Evolutionary conservation across 129 eudicot genomes (phyloP).

Genomic region (Sambucus nigra): DNA sequence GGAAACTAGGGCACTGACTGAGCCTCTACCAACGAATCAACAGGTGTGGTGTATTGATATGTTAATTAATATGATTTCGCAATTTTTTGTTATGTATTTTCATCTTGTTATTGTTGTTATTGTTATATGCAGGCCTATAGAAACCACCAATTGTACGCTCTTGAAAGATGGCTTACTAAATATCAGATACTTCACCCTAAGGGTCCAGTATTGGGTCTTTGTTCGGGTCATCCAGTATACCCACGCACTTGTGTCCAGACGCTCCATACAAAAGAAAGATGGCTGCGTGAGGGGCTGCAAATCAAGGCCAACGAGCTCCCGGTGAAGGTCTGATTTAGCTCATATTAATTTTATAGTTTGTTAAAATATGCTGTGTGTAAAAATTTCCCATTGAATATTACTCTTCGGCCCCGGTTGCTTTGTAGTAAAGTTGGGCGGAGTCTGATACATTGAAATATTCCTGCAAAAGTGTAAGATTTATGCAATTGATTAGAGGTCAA

Average conservation of each 20-base stretch:
- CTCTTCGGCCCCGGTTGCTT: no score
- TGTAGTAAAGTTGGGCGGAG: no score
- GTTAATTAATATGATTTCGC: no score
- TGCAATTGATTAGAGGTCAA: no score
- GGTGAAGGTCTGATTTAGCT: conserved; percentile 43
- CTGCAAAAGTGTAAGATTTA: no score
- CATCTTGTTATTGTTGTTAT: background rate
- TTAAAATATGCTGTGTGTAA: no score
- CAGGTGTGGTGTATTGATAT: conserved; percentile 46
- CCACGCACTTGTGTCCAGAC: conserved; percentile 85
- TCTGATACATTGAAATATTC: no score
- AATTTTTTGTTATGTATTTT: no score
- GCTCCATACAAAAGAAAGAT: conserved; percentile 75
- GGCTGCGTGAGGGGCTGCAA: conserved; percentile 86
- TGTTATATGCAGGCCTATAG: conserved; percentile 56
- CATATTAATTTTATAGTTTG: background rate
- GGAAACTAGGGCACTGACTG: conserved; percentile 87
- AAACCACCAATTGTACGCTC: conserved; percentile 65
- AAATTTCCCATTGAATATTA: no score
- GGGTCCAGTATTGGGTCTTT: conserved; percentile 78
- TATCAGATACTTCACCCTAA: conserved; percentile 78
- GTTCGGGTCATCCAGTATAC: conserved; percentile 84
- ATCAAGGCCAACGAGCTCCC: conserved; percentile 66
- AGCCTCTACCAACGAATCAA: conserved; percentile 98
- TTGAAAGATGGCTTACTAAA: conserved; percentile 93